Conservation (phyloP, 352 stramenopile species). For the Phytophthora macrochlamydospora region DNA sequence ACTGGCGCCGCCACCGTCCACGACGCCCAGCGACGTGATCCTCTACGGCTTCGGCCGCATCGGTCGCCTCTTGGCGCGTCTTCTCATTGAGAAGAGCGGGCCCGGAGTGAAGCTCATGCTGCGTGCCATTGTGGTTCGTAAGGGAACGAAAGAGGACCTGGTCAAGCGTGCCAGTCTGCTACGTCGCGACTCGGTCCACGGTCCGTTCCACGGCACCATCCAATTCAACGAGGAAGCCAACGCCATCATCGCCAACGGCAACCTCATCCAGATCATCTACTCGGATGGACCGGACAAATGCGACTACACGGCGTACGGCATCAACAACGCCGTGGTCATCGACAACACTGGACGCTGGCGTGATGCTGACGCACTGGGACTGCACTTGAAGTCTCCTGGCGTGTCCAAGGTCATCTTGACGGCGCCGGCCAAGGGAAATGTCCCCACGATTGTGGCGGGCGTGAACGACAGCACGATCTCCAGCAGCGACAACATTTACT, state of each 20-base stretch:
- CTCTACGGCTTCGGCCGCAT: conserved; percentile 92
- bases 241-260: conserved; percentile 87
- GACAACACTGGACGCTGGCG: conserved; percentile 90
- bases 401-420: conserved; percentile 85
- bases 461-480: conserved; percentile 80
- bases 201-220: conserved; percentile 83
- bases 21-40: conserved; percentile 80
- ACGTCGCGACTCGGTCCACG: conserved; percentile 88
- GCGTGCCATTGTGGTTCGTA: conserved; percentile 87
- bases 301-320: conserved; percentile 88
- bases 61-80: conserved; percentile 70
- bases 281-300: conserved; percentile 83
- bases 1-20: conserved; percentile 32
- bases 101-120: conserved; percentile 88
- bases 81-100: conserved; percentile 88
- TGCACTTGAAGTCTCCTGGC: conserved; percentile 79
- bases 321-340: conserved; percentile 88
- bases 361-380: conserved; percentile 62
- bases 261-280: conserved; percentile 91
- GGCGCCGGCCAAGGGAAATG: conserved; percentile 71
- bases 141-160: conserved; percentile 84
- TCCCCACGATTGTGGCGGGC: conserved; percentile 80
- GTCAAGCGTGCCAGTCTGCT: conserved; percentile 84
- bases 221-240: conserved; percentile 86
- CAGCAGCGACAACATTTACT: conserved; percentile 69